Conservation (phyloP, 257 asterid species). For the Solanum pennellii region DNA sequence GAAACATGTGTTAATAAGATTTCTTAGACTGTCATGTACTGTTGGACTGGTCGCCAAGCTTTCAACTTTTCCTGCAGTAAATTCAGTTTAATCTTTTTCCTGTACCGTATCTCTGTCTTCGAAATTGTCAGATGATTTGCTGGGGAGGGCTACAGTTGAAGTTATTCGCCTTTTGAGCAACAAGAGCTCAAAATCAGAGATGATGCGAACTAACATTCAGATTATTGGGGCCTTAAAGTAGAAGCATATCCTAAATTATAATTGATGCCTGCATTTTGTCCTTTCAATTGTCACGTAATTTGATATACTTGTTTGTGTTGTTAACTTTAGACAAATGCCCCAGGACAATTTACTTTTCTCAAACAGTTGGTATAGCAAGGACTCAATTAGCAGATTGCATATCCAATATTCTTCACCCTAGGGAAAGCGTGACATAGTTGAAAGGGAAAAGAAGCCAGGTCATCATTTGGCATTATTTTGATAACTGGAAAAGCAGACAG, state of each 20-base stretch:
- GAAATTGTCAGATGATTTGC: constrained; percentile 88
- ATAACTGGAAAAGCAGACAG: background rate
- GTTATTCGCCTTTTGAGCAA: constrained; percentile 54
- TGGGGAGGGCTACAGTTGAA: constrained; percentile 80
- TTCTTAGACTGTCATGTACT: background rate
- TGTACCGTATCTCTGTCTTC: constrained; percentile 76
- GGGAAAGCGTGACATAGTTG: background rate
- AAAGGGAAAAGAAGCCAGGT: background rate
- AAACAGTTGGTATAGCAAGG: background rate
- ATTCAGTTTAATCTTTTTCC: background rate
- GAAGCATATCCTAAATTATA: background rate
- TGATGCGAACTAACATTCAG: constrained; percentile 81
- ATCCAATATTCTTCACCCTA: background rate
- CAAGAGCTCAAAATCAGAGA: constrained; percentile 57
- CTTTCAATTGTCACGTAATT: background rate
- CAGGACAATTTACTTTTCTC: background rate
- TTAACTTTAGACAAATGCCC: background rate
- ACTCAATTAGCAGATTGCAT: background rate
- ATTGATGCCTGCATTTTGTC: background rate
- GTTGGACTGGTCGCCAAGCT: background rate
- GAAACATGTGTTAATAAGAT: background rate
- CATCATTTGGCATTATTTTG: background rate
- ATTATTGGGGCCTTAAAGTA: constrained; percentile 95
- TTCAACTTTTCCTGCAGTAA: background rate
- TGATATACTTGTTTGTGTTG: background rate